Evolutionary conservation across 106 monocot species (phyloP), one percentile per base, ranked within the genome.

Genomic region (Alisma plantagoaquatica): DNA sequence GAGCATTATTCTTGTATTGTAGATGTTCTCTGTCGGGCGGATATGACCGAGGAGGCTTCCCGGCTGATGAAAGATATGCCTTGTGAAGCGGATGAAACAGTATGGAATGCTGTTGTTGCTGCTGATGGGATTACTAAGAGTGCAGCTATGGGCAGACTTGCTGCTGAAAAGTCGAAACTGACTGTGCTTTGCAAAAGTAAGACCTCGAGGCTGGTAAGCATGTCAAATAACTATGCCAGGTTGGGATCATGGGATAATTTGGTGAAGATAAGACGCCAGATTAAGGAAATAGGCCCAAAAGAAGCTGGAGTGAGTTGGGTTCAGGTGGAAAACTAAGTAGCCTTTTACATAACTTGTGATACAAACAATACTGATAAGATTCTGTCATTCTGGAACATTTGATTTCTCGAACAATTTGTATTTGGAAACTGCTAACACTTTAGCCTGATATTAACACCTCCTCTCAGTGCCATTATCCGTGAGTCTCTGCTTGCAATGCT

Each of bases 1-100:
- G 88, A 88, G 59, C 82, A 82, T 59, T 83, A 73, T 33, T 63
- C 70, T 55, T 73, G 69, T 62, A 66, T 88, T 75, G 70, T 76
- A 14, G 82, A 83, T 70, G 65, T 88, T 46, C 49, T 83, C 26
- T 43, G 67, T 59, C 61, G 75, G 60, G 75, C 72, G 56, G 79
- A 76, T 2, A 23, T 31, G n/a, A 46, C 67, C 27, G 56, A 66
- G 44, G 79, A 83, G 33, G 82, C 78, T 49, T 61, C 30, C 55
- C 32, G 32, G 26, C 28, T 84, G 64, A 59, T 79, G 48, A 43
- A 19, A 27, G 44, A 41, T 10, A 79, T 80, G 67, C 73, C 79
- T 59, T 71, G 46, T 28, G 33, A 51, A 29, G 33, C 69, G 33
- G 69, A 73, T 64, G 61, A 73, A 56, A 60, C 23, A 10, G 57